These are phyloP conservation scores for Venturia pyrina DNA, from an alignment of 2,329 filamentous ascomycete species.

Conservation along the genomic window DNA sequence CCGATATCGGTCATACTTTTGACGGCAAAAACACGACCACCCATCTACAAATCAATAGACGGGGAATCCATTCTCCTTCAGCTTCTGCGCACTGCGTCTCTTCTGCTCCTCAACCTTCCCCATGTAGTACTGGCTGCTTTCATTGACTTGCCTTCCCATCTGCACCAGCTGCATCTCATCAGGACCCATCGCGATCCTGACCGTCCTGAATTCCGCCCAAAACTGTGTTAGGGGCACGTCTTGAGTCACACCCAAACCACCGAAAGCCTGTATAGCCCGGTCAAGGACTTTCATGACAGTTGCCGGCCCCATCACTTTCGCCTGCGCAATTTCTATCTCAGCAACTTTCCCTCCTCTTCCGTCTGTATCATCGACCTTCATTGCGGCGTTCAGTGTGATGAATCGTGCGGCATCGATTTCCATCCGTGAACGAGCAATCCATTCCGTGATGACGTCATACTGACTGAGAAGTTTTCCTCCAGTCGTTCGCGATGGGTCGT, in stretches of 20 bases:
- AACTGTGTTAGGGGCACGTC: slow-evolving; percentile 75
- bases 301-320: slow-evolving; percentile 82
- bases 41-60: neutral
- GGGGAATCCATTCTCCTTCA: slow-evolving; percentile 13
- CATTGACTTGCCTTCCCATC: slow-evolving; percentile 72
- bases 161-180: slow-evolving; percentile 79
- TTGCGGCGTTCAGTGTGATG: slow-evolving; percentile 84
- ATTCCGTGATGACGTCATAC: slow-evolving; percentile 91
- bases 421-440: slow-evolving; percentile 82
- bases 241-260: slow-evolving; percentile 82
- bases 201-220: slow-evolving; percentile 72
- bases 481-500: slow-evolving; percentile 81
- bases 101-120: neutral
- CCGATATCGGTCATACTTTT: no score
- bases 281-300: slow-evolving; percentile 82
- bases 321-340: slow-evolving; percentile 86
- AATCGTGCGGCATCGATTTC: slow-evolving; percentile 90
- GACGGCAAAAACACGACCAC: no score
- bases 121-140: slow-evolving; percentile 20
- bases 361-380: slow-evolving; percentile 82
- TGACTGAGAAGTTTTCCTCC: slow-evolving; percentile 81
- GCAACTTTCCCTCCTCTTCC: slow-evolving; percentile 59
- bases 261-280: slow-evolving; percentile 86
- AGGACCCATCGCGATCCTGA: slow-evolving; percentile 82
- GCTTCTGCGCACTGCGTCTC: neutral